Base-by-base conservation (phyloP, 495 filamentous ascomycete genomes). In the Achaetomiella virescens region DNA sequence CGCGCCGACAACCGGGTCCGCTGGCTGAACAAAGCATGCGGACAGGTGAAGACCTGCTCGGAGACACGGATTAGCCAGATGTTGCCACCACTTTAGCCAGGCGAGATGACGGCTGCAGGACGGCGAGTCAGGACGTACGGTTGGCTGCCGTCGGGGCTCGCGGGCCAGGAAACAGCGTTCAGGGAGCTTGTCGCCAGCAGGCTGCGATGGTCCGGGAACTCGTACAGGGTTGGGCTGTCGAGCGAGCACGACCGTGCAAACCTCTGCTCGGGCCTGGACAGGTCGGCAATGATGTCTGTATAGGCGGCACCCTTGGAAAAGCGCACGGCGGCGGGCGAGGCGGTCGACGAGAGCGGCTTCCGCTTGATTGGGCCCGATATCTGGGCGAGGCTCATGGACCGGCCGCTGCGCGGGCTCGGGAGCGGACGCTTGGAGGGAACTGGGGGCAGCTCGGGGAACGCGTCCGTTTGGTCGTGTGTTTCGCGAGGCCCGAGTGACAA, bases 181-280 rank as follows among this genome's bases (percentile, higher is more conserved):
- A 65, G 52, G 35, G 48, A 44, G 41, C 54, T 60, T 20, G 42
- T 48, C 11, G 57, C 59, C 31, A 56, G 22, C 33, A 58, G 20
- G 37, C 47, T 52, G 24, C 53, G 51, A n/a, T 62, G 61, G 51
- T 64, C 64, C 52, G 76, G 76, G 54, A 80, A 80, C 58, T 80
- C 78, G 70, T 81, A 79, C 48, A 82, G 70, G 7, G 78, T 81
- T 51, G 78, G 79, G 54, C 79, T 81, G 60, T 82, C 79, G 43
- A 79, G 61, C 10, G 78, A 77, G 63, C 64, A 76, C 22, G 76
- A 75, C 38, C 78, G 68, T n/a, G 70, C 69, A 49, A 76, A 78
- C 25, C 73, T 60, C 37, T 73, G 72, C 42, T 79, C 77, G 8
- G 79, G 77, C 25, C 65, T 61, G 27, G 71, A 67, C 10, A 75